Evolutionary conservation across 306 rosid species (phyloP), one percentile per base, ranked within the genome.

Genomic region (Erythrophleum fordii): DNA sequence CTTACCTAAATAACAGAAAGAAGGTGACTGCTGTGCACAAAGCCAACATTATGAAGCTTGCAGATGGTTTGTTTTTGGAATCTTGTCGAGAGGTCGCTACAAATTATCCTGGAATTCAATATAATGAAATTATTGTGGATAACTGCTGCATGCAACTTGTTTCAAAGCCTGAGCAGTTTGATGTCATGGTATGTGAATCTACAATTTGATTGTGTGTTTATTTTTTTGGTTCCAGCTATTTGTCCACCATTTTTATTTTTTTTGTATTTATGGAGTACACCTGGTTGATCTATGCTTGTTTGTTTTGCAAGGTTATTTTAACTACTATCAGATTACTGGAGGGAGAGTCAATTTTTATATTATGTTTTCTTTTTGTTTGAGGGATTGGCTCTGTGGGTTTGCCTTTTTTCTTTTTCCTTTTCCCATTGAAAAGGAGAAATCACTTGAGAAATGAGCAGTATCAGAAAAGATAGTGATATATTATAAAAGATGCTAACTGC

Each of bases 121-220:
- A 93, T 74, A 87, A 86, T 73, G 98, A 93, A 83, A 86, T 93
- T 31, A 93, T 93, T 82, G 98, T 93, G 52, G 98, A 93, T 77
- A 93, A 93, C 78, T 93, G 98, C 76, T 93, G 98, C 91, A 93
- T 93, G 98, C 98, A 93, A 77, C 97, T 93, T 77, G 97, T 91
- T 74, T 76, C 97, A 31, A 93, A 89, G 85, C 98, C 98, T 18
- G 97, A 93, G 83, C 98, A 93, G 80, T 93, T 93, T 84, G 98
- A 93, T 84, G 98, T 93, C 71, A 93, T 93, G 97, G 98, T 91
- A 91, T 80, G 89, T 70, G 58, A 77, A 45, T 39, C 74, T 56
- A 12, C 51, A 42, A 22, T 29, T 35, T 60, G 42, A 60, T 61
- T 56, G 29, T 39, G 52, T 25, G 18, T 48, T 3, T 48, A 2